phyloP scores from a whole-genome alignment of 1,284 basidiomycete genomes.

The Pyrrhoderma noxium region DNA sequence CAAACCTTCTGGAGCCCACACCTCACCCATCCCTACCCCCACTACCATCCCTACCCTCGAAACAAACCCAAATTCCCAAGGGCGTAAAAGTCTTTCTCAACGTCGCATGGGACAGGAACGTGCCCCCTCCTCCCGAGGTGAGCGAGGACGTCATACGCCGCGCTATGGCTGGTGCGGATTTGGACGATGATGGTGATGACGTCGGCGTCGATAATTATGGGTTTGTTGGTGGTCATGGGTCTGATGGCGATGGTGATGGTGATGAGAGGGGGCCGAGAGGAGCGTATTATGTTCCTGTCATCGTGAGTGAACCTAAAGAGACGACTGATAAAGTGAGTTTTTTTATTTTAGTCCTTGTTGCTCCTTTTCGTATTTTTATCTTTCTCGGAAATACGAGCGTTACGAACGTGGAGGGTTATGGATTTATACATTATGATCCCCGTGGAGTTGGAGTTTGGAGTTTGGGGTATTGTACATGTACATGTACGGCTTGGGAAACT shows the following conservation, averaged over 20 bases:
- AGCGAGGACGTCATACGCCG: slow-evolving; percentile 47
- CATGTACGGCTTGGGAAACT: too few species aligned
- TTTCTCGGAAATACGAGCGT: too few species aligned
- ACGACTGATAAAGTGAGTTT: slow-evolving; percentile 57
- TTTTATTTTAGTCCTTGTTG: too few species aligned
- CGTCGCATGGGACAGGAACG: slow-evolving; percentile 55
- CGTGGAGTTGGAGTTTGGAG: too few species aligned
- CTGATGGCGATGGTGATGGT: too few species aligned
- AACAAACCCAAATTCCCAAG: slow-evolving; percentile 33
- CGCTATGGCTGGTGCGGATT: slow-evolving; percentile 46
- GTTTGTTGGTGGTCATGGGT: too few species aligned
- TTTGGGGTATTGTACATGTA: too few species aligned
- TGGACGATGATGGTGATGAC: slow-evolving; percentile 27
- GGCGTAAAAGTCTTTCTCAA: slow-evolving; percentile 66
- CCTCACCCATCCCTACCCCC: slow-evolving; percentile 16
- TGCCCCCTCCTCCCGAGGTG: slow-evolving; percentile 57
- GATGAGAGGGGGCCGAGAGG: too few species aligned
- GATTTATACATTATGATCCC: too few species aligned
- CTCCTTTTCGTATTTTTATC: too few species aligned
- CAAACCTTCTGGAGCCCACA: slow-evolving; percentile 19
- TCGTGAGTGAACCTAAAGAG: slow-evolving; percentile 57
- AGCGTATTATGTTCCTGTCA: slow-evolving; percentile 56
- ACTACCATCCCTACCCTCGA: too few species aligned
- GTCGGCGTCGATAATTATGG: slow-evolving; percentile 22
- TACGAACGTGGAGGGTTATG: too few species aligned